phyloP scores from a whole-genome alignment of 805 yeast species.

The Clavispora fructus region DNA sequence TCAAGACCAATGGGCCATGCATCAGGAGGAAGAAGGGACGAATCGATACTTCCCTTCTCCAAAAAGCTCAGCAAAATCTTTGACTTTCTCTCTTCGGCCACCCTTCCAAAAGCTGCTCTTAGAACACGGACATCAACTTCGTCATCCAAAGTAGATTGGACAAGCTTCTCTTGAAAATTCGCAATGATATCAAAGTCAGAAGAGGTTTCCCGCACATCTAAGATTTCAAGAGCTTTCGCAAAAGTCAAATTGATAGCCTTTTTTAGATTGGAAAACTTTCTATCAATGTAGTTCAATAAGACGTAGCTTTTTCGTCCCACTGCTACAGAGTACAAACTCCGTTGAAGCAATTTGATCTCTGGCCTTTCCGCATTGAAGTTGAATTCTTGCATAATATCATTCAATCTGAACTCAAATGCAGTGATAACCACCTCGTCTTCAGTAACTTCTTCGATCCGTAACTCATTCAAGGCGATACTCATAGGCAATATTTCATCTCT shows the following conservation, averaged over 20 bases:
- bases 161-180: conserved; percentile 40
- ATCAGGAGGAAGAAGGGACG: conserved; percentile 51
- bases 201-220: conserved; percentile 49
- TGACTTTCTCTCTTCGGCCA: conserved; percentile 54
- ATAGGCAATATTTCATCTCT: conserved; percentile 30
- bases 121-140: conserved; percentile 50
- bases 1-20: conserved; percentile 88
- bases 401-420: conserved; percentile 61
- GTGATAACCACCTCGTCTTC: conserved; percentile 65
- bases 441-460: conserved; percentile 38
- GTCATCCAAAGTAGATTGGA: conserved; percentile 7
- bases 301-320: conserved; percentile 49
- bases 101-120: conserved; percentile 50
- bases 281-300: conserved; percentile 52
- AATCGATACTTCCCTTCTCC: conserved; percentile 57
- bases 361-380: conserved; percentile 29
- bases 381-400: conserved; percentile 40
- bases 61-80: conserved; percentile 52
- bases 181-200: conserved; percentile 54
- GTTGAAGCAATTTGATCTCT: conserved; percentile 36
- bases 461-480: conserved; percentile 28
- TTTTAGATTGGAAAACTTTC: conserved; percentile 30
- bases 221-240: conserved; percentile 37
- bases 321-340: conserved; percentile 62
- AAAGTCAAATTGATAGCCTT: conserved; percentile 17